These are phyloP conservation scores for Buddleja alternifolia DNA, from an alignment of 257 asterid genomes.

Conservation along the genomic window DNA sequence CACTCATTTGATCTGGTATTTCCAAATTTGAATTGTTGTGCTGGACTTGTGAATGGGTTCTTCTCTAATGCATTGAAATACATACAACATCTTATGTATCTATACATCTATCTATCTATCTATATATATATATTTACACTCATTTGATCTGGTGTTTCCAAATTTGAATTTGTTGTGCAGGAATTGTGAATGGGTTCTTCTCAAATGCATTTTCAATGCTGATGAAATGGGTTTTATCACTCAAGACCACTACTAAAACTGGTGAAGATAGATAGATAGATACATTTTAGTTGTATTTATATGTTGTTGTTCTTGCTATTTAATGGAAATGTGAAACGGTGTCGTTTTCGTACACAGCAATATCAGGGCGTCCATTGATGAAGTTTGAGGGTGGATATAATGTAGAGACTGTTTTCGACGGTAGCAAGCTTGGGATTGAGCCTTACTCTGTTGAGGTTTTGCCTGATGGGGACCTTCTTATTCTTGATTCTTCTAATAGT, in stretches of 20 bases:
- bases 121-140: slow-evolving; percentile 20
- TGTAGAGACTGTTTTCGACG: slow-evolving; percentile 95
- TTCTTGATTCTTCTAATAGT: slow-evolving; percentile 85
- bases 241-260: slow-evolving; percentile 72
- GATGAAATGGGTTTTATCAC: slow-evolving; percentile 80
- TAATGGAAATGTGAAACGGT: not conserved
- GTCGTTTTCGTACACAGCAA: slow-evolving; percentile 41
- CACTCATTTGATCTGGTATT: slow-evolving; percentile 42
- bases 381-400: slow-evolving; percentile 89
- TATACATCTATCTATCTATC: too few relatives aligned
- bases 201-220: slow-evolving; percentile 70
- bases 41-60: too few relatives aligned
- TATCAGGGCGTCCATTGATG: slow-evolving; percentile 85
- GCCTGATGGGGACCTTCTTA: slow-evolving; percentile 86
- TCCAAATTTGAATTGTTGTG: not conserved
- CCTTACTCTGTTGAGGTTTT: slow-evolving; percentile 71
- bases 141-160: slow-evolving; percentile 45
- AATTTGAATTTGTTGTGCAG: slow-evolving; percentile 36
- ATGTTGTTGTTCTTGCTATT: too few relatives aligned
- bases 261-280: too few relatives aligned
- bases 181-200: slow-evolving; percentile 74
- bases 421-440: slow-evolving; percentile 96
- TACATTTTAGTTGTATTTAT: too few relatives aligned
- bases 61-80: too few relatives aligned
- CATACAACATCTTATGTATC: too few relatives aligned